phyloP scores from a whole-genome alignment of 148 eudicot species.

The Oxyria digyna region DNA sequence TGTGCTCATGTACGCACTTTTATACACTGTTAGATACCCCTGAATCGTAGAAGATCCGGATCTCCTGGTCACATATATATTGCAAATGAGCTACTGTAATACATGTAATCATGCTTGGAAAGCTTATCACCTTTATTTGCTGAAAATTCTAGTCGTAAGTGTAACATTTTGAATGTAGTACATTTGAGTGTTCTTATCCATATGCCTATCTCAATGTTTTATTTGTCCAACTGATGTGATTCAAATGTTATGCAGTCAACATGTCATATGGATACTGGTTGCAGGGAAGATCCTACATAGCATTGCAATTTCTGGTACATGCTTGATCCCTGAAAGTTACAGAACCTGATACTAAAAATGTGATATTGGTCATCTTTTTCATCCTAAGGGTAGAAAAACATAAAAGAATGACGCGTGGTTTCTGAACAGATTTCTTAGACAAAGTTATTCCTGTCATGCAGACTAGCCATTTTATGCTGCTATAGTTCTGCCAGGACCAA shows the following conservation, averaged over 20 bases:
- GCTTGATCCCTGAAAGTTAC: slow-evolving; percentile 7
- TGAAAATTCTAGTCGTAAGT: neutral
- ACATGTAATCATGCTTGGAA: neutral
- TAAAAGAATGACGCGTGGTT: neutral
- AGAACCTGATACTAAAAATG: neutral
- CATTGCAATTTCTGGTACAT: slow-evolving; percentile 70
- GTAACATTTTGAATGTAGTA: neutral
- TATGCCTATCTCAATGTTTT: slow-evolving; percentile 2
- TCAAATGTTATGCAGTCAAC: slow-evolving; percentile 48
- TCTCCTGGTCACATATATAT: neutral
- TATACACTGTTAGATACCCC: neutral
- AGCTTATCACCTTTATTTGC: neutral
- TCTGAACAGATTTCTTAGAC: neutral
- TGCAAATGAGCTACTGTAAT: neutral
- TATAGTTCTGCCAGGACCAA: neutral
- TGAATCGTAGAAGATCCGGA: neutral
- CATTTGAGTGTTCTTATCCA: neutral
- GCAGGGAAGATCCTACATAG: slow-evolving; percentile 49
- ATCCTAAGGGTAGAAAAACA: neutral
- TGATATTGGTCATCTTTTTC: neutral
- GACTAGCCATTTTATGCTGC: neutral
- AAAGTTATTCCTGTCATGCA: neutral
- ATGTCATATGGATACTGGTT: slow-evolving; percentile 96
- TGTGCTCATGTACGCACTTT: neutral
- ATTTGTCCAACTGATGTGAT: slow-evolving; percentile 12